Percentiles rank a stretch among this genome's conserved stretches.
Conservation (phyloP, 768 basidiomycete species). For the Vishniacozyma victoriae region DNA sequence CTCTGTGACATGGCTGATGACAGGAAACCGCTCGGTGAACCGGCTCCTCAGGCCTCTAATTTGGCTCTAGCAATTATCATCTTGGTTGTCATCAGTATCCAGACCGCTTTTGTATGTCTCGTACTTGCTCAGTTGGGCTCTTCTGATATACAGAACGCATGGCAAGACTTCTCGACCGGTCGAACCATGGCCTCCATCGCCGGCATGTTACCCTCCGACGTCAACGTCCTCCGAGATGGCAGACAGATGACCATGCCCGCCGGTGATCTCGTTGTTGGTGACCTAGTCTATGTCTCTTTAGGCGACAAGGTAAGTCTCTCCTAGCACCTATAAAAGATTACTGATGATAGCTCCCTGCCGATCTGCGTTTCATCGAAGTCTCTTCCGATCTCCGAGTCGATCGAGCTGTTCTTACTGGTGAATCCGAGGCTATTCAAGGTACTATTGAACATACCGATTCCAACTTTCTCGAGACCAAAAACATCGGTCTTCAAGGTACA, state of each 20-base stretch:
- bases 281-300: slow-evolving; percentile 33
- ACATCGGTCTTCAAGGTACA: slow-evolving; percentile 55
- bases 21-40: slow-evolving; percentile 60
- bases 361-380: slow-evolving; percentile 51
- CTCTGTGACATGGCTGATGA: slow-evolving; percentile 6
- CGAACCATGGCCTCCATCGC: slow-evolving; percentile 59
- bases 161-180: slow-evolving; percentile 54
- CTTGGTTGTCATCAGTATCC: slow-evolving; percentile 47
- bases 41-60: slow-evolving; percentile 55
- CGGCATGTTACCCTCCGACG: slow-evolving; percentile 45
- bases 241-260: slow-evolving; percentile 28
- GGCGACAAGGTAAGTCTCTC: slow-evolving; percentile 24
- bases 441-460: slow-evolving; percentile 52
- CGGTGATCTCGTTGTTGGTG: slow-evolving; percentile 41
- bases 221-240: slow-evolving; percentile 43
- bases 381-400: slow-evolving; percentile 60
- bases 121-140: slow-evolving; percentile 47
- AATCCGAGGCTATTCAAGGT: slow-evolving; percentile 46
- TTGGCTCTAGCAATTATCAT: slow-evolving; percentile 60
- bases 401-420: slow-evolving; percentile 59
- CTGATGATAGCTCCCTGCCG: slow-evolving; percentile 43
- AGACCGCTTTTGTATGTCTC: slow-evolving; percentile 31
- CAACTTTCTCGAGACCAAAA: slow-evolving; percentile 54
- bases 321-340: not conserved
- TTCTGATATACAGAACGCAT: not conserved